Evolutionary conservation across 495 filamentous ascomycete species (phyloP).

Genomic region (Margaritispora aquatica): DNA sequence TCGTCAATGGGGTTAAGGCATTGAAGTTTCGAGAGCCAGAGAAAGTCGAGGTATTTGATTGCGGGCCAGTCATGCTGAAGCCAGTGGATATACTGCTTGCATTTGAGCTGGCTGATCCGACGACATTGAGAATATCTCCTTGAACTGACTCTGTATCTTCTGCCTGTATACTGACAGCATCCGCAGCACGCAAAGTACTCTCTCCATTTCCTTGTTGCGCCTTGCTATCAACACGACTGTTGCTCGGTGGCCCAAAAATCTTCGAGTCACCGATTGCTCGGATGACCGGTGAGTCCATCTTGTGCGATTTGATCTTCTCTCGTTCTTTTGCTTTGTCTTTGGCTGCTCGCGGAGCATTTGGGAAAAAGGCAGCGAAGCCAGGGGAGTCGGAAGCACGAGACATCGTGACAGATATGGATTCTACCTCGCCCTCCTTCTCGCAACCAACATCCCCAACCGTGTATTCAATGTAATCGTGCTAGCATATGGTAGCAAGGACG

Average conservation of each 20-base stretch:
- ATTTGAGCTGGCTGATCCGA: slow-evolving; percentile 62
- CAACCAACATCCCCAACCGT: slow-evolving; percentile 48
- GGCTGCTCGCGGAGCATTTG: slow-evolving; percentile 64
- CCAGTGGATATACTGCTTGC: slow-evolving; percentile 58
- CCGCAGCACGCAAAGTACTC: slow-evolving; percentile 30
- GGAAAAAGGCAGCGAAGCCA: slow-evolving; percentile 66
- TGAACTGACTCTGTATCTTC: slow-evolving; percentile 54
- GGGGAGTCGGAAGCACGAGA: slow-evolving; percentile 36
- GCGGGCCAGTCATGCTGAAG: slow-evolving; percentile 48
- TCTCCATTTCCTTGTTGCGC: slow-evolving; percentile 19
- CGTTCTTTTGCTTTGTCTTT: slow-evolving; percentile 50
- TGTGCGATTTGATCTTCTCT: slow-evolving; percentile 36
- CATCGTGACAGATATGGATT: slow-evolving; percentile 47
- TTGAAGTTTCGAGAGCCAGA: slow-evolving; percentile 31
- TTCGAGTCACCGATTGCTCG: slow-evolving; percentile 24
- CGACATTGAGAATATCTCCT: slow-evolving; percentile 56
- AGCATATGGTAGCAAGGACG: slow-evolving; percentile 12
- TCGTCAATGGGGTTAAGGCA: slow-evolving; percentile 71
- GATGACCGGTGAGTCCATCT: slow-evolving; percentile 28
- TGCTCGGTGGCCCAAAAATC: slow-evolving; percentile 8
- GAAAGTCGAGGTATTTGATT: slow-evolving; percentile 41
- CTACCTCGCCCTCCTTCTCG: slow-evolving; percentile 42
- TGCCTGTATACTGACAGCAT: slow-evolving; percentile 30
- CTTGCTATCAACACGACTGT: slow-evolving; percentile 18
- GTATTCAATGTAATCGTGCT: slow-evolving; percentile 23